Conservation (phyloP, 116 monocot species). For the Thalassia testudinum region DNA sequence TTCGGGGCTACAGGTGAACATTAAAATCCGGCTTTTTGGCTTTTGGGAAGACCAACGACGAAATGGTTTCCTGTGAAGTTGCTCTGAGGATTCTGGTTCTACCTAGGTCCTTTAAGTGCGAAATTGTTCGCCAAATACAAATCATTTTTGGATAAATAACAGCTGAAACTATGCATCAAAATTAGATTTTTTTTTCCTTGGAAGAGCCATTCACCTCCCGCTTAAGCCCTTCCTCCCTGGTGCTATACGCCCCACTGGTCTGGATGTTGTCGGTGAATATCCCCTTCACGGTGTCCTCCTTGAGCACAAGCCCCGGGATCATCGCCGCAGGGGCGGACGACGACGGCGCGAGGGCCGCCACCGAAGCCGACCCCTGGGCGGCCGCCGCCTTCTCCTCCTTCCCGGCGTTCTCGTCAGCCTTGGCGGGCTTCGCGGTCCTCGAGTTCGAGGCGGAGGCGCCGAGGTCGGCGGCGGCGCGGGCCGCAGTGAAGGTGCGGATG, state of each 20-base stretch:
- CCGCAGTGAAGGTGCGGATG: constrained; percentile 68
- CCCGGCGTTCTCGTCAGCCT: constrained; percentile 1
- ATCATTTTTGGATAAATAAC: too few relatives aligned
- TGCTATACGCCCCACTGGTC: constrained; percentile 85
- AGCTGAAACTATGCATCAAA: too few relatives aligned
- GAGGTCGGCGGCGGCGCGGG: constrained; percentile 22
- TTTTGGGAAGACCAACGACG: too few relatives aligned
- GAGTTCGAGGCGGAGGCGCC: constrained; percentile 7
- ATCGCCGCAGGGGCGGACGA: constrained; percentile 6
- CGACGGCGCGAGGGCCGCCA: background rate
- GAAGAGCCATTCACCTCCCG: constrained; percentile 74
- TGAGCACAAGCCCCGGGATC: constrained; percentile 51
- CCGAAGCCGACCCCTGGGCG: background rate
- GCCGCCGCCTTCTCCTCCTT: constrained; percentile 24
- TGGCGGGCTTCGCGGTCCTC: constrained; percentile 34
- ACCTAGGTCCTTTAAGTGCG: too few relatives aligned
- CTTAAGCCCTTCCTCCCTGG: constrained; percentile 91
- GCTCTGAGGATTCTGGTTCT: too few relatives aligned
- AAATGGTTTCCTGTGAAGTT: too few relatives aligned
- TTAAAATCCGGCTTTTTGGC: too few relatives aligned
- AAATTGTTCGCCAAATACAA: too few relatives aligned
- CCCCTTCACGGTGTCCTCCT: constrained; percentile 82
- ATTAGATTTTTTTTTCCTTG: too few relatives aligned
- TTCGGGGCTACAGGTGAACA: too few relatives aligned
- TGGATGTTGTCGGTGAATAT: constrained; percentile 96